Percentiles rank a stretch among this genome's conserved stretches.
These are phyloP conservation scores for Haplosporangium sp. DNA, from an alignment of 371 early-diverging fungal species.

Conservation along the genomic window DNA sequence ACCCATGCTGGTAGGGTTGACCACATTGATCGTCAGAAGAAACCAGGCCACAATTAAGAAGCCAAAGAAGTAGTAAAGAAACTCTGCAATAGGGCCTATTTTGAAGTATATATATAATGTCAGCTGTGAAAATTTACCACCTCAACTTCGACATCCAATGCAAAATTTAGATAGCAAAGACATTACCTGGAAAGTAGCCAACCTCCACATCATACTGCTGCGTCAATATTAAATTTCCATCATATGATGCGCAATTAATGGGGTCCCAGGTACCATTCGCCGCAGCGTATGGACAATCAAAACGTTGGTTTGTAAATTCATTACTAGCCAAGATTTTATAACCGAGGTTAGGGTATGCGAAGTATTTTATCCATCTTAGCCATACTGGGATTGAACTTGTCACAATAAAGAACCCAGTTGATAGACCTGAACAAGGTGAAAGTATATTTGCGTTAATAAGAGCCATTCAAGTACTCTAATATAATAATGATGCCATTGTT, in stretches of 20 bases:
- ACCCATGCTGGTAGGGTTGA: slow-evolving; percentile 52
- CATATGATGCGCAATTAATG: slow-evolving; percentile 26
- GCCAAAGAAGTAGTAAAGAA: slow-evolving; percentile 30
- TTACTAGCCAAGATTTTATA: slow-evolving; percentile 46
- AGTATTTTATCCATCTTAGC: slow-evolving; percentile 50
- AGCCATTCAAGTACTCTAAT: not conserved
- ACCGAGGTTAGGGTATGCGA: slow-evolving; percentile 34
- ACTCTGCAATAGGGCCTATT: slow-evolving; percentile 21
- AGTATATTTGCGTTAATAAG: not conserved
- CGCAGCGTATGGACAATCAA: slow-evolving; percentile 25
- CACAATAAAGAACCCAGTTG: slow-evolving; percentile 51
- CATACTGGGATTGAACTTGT: slow-evolving; percentile 43
- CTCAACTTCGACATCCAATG: too few relatives aligned
- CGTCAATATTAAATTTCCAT: slow-evolving; percentile 35
- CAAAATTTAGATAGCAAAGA: not conserved
- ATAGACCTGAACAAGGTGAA: slow-evolving; percentile 18
- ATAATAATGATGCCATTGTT: not conserved
- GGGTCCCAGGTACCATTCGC: slow-evolving; percentile 34
- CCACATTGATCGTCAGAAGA: slow-evolving; percentile 24
- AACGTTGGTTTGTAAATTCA: slow-evolving; percentile 42
- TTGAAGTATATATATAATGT: not conserved
- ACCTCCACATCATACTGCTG: slow-evolving; percentile 25
- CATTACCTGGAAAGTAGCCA: slow-evolving; percentile 31
- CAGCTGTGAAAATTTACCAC: not conserved
- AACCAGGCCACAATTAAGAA: slow-evolving; percentile 45